Conservation (phyloP, 2,329 filamentous ascomycete genomes). For the Fusarium penzigii region DNA sequence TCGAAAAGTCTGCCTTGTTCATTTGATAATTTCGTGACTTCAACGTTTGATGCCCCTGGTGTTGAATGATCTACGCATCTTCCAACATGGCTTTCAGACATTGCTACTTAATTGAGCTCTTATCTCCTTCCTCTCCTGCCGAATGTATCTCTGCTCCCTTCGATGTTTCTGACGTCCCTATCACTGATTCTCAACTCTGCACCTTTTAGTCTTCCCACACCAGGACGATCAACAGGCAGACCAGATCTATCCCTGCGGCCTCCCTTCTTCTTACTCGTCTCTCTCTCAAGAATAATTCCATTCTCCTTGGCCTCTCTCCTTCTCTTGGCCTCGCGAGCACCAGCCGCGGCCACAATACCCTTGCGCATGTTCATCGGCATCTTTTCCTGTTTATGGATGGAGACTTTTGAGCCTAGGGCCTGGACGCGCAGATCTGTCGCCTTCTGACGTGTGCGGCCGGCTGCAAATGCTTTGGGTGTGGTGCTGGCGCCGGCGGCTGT, state of each 20-base stretch:
- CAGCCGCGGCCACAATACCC: slow-evolving; percentile 74
- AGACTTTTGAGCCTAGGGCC: slow-evolving; percentile 74
- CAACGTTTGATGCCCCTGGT: too few species aligned
- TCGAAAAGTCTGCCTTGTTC: too few species aligned
- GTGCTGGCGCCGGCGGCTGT: slow-evolving; percentile 41
- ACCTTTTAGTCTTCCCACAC: slow-evolving; percentile 76
- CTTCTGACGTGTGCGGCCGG: slow-evolving; percentile 75
- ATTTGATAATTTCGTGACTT: too few species aligned
- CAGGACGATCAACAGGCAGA: slow-evolving; percentile 72
- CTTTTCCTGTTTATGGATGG: slow-evolving; percentile 74
- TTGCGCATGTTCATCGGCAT: slow-evolving; percentile 89
- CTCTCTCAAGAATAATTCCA: slow-evolving; percentile 79
- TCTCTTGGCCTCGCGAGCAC: slow-evolving; percentile 66
- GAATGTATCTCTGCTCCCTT: slow-evolving; percentile 51
- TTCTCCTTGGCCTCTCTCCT: slow-evolving; percentile 83
- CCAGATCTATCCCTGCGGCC: slow-evolving; percentile 46
- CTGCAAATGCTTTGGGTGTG: slow-evolving; percentile 45
- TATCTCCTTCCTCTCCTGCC: slow-evolving; percentile 39
- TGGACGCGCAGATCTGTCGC: slow-evolving; percentile 83
- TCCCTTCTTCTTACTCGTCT: slow-evolving; percentile 40
- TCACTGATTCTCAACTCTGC: slow-evolving; percentile 79
- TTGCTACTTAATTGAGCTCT: too few species aligned
- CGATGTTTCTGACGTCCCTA: slow-evolving; percentile 72
- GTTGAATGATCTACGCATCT: too few species aligned
- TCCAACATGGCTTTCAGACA: too few species aligned